Evolutionary conservation across 176 grass and related monocot genomes (phyloP), one percentile per base, ranked within the genome.

Genomic region (Thalia dealbata): DNA sequence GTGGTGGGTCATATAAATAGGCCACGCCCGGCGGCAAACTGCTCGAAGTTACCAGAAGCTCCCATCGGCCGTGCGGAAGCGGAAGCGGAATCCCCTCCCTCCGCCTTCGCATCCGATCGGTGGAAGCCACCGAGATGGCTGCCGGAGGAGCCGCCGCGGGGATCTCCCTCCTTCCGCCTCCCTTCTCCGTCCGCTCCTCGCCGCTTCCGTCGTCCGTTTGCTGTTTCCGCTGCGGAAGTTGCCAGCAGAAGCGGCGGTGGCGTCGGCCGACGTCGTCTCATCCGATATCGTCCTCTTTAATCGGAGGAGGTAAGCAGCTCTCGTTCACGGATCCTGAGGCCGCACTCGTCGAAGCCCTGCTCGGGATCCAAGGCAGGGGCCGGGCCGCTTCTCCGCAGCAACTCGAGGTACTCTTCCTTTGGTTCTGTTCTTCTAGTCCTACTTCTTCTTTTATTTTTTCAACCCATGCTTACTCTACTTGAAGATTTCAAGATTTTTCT

Each of bases 351-450:
- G 92, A 96, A 48, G 89, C 89, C n/a, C 82, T 96, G 12, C 78
- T 90, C 46, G 92, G 92, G 19, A 82, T 92, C 7, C 92, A 88
- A 75, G 92, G 92, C 26, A 82, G 92, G 29, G 86, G 92, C 41
- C 89, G 89, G 26, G 87, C 69, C 3, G 89, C 86, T 46, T 82
- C 86, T 62, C 65, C 87, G 16, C 75, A 81, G 41, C 92, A 90
- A 77, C 78, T 96, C 28, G 82, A 92, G 87, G 92, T 74, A 85
- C 84, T 71, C 71, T 8, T 61, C 38, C 28, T 23, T 64, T 64
- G 11, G 5, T 13, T 28, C 24, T 27, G 12, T 0, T 25, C n/a
- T 67, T 63, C 10, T 10, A 18, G 10, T 6, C 52, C 9, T 12
- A 12, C 64, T 3, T 76, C 28, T 62, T 26, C 50, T 52, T 43